Evolutionary conservation across 1,284 basidiomycete genomes (phyloP).

Genomic region (Puccinia coronata): DNA sequence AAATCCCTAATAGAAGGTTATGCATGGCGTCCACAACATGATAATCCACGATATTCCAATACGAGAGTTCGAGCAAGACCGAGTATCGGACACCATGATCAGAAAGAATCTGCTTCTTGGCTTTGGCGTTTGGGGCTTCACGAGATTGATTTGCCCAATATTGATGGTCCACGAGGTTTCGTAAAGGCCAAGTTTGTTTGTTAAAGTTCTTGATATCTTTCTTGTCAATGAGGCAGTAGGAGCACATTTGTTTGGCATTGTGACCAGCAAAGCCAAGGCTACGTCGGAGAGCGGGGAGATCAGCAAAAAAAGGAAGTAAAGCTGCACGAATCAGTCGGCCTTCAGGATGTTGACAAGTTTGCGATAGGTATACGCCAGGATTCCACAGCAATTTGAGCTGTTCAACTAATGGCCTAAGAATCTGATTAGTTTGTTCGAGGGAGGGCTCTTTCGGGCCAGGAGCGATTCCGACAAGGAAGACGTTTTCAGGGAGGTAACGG

Average conservation of each 20-base stretch:
- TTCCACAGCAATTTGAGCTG: constrained; percentile 57
- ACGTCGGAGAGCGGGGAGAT: constrained; percentile 46
- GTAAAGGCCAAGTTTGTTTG: not conserved
- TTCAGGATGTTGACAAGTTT: not conserved
- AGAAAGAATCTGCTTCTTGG: not conserved
- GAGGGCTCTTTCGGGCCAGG: constrained; percentile 54
- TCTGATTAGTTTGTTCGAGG: constrained; percentile 55
- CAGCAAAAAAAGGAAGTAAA: constrained; percentile 16
- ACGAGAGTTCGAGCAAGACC: constrained; percentile 23
- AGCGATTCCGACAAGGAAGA: constrained; percentile 60
- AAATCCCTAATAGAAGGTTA: constrained; percentile 29
- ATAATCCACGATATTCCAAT: constrained; percentile 38
- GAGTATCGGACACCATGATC: constrained; percentile 43
- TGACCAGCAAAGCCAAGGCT: constrained; percentile 42
- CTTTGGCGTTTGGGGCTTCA: not conserved
- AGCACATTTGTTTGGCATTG: constrained; percentile 40
- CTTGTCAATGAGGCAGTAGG: constrained; percentile 42
- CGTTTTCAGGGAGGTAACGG: constrained; percentile 59
- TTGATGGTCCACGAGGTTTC: constrained; percentile 12
- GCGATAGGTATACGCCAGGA: constrained; percentile 52
- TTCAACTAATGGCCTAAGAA: constrained; percentile 56
- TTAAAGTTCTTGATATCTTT: constrained; percentile 26
- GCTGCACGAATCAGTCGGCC: not conserved
- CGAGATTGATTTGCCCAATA: constrained; percentile 28
- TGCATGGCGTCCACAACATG: constrained; percentile 48